phyloP scores from a whole-genome alignment of 306 rosid species.

The Quercus rubra region DNA sequence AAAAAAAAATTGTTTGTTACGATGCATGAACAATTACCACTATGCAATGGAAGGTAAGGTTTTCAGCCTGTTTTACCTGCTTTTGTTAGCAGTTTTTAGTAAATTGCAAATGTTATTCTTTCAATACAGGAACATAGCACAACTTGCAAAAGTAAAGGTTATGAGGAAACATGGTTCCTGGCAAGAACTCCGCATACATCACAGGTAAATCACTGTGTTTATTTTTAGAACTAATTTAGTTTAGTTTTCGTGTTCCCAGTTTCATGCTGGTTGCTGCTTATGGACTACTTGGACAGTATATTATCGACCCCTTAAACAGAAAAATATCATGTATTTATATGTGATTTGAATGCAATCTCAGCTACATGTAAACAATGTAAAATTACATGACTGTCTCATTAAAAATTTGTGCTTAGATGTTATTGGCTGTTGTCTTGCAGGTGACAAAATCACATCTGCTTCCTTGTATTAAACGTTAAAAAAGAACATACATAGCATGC shows the following conservation, averaged over 20 bases:
- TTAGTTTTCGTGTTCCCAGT: background rate
- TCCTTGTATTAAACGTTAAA: background rate
- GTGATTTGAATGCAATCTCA: background rate
- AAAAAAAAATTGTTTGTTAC: background rate
- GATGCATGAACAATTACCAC: background rate
- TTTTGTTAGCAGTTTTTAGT: constrained; percentile 1
- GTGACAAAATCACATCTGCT: background rate
- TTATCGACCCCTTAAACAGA: background rate
- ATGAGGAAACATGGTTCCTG: constrained; percentile 57
- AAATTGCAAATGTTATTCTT: constrained; percentile 8
- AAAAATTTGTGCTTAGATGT: no score
- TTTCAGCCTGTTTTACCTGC: background rate
- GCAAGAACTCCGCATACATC: constrained; percentile 75
- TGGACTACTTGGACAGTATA: background rate
- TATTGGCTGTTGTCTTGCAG: background rate
- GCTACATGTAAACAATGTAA: background rate
- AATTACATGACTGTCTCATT: background rate
- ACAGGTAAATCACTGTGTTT: constrained; percentile 40
- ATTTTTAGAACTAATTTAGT: background rate
- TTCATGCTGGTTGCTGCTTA: background rate
- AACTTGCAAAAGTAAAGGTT: constrained; percentile 68
- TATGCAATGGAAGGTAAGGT: background rate
- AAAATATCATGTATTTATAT: background rate
- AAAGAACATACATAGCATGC: background rate
- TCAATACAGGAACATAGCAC: constrained; percentile 67